Evolutionary conservation across 257 asterid species (phyloP), one percentile per base, ranked within the genome.

Genomic region (Solanum chmielewskii): DNA sequence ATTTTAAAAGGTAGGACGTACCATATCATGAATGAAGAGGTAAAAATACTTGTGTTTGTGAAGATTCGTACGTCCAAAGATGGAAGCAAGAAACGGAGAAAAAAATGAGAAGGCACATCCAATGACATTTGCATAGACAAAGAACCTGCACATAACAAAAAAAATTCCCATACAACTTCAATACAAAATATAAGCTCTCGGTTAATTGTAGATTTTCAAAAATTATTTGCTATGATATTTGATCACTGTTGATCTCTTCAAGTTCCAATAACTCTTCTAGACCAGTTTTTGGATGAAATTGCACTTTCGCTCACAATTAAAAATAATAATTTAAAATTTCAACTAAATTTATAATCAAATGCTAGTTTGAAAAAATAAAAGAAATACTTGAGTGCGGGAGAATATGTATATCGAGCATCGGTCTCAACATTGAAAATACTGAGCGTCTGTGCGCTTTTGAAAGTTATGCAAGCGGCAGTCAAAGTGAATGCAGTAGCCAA

Each of bases 21-120:
- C 98, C 97, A 96, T 77, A 89, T 96, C 98, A 88, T 88, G 98
- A 41, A 96, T 42, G 86, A 94, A 94, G 75, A 96, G 7, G 91
- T 27, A 87, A 92, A 94, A 94, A 83, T 91, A 90, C 76, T 88
- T 45, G 6, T 49, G 68, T 5, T 90, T 83, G 83, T 89, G 74
- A 21, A 85, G 85, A 3, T 89, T 73, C 82, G 90, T 94, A 49
- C 83, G 82, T 10, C 90, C 86, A 2, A 90, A 69, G 87, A 91
- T 20, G 85, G 88, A 52, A 4, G 87, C 87, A 21, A 89, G 11
- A 18, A 92, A 18, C 1, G 92, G 71, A 0, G 96, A 91, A 14
- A 93, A 45, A 39, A 89, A 59, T 15, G 98, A 88, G 87, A 85
- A 88, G 41, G 80, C 93, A 15, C 89, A 89, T 9, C 88, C 96